phyloP scores from a whole-genome alignment of 2,329 filamentous ascomycete species.

The Colletotrichum camelliae region DNA sequence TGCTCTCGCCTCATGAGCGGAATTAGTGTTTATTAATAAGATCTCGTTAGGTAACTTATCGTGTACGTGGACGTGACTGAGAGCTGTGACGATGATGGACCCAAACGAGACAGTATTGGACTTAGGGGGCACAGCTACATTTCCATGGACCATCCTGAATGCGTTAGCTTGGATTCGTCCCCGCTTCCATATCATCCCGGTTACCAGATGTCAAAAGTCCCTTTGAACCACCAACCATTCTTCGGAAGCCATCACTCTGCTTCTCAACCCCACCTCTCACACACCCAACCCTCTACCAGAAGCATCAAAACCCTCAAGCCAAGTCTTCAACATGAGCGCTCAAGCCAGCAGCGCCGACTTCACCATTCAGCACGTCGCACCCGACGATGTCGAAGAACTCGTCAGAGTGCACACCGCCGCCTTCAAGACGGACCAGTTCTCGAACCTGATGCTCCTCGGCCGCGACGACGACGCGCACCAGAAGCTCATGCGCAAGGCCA shows the following conservation, averaged over 20 bases:
- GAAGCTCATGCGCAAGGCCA: neutral
- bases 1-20: neutral
- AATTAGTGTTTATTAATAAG: neutral
- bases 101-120: neutral
- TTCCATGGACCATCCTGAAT: neutral
- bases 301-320: neutral
- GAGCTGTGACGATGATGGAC: neutral
- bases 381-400: neutral
- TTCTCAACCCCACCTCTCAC: neutral
- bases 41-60: neutral
- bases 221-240: neutral
- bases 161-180: neutral
- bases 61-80: neutral
- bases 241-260: neutral
- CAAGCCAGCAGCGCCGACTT: neutral
- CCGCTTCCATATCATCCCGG: neutral
- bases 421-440: constrained; percentile 1
- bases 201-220: neutral
- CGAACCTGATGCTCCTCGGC: constrained; percentile 7
- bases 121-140: neutral
- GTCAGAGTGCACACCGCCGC: neutral
- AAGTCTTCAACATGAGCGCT: neutral
- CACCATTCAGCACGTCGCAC: neutral
- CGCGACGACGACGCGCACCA: neutral
- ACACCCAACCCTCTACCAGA: neutral